Evolutionary conservation across 345 rosid genomes (phyloP), one percentile per base, ranked within the genome.

Genomic region (Abelmoschus esculentus): DNA sequence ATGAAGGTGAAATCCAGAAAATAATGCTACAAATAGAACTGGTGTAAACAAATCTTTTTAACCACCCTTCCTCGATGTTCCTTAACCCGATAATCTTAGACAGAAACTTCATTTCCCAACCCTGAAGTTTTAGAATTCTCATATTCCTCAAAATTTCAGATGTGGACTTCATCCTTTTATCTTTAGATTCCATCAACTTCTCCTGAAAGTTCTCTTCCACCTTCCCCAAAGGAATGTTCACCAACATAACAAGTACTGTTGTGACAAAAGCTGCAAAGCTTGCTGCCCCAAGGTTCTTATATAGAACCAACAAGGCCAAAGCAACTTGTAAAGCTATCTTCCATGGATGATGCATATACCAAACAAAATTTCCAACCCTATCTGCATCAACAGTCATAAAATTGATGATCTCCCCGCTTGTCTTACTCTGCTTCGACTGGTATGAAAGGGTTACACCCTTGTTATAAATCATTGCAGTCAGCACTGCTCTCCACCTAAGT

Each of bases 81-180:
- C 91, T 74, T 17, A 78, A 78, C 2, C 67, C 75, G 5, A 78
- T 68, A n/a, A 89, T 79, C 74, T 76, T 75, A 0, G 71, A 66
- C 46, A 74, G 75, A 75, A 91, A 91, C 73, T 83, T 84, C 77
- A 76, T 78, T 72, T 91, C 95, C 97, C 97, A 91, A 7, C 87
- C 85, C 10, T 91, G 92, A 61, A 91, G 83, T 78, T 91, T 91
- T 64, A 91, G 83, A 70, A 89, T 83, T 82, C 80, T 91, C 88
- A 91, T 91, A 74, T 78, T 89, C 76, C 76, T 72, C 42, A 89
- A 70, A 56, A 86, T 77, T 79, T 89, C 97, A 7, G 95, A 80
- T 61, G 89, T 87, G 38, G 83, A 80, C 69, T 82, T 83, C 79
- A 87, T 82, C 67, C 89, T 74, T 52, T 75, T 72, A 65, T 91